These are phyloP conservation scores for Lathyrus aphaca DNA, from an alignment of 306 rosid species.

Conservation along the genomic window DNA sequence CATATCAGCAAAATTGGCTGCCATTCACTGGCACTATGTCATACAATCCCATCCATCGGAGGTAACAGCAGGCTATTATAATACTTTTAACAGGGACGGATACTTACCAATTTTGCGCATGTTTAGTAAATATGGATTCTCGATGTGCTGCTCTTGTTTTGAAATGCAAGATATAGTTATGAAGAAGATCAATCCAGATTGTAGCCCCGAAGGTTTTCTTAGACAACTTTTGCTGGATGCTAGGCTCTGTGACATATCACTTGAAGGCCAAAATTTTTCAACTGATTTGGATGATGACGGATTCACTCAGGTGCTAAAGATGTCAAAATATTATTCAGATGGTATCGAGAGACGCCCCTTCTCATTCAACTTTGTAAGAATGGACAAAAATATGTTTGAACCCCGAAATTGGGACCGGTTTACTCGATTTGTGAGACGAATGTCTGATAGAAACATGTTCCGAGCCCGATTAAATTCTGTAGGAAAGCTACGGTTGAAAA, in stretches of 20 bases:
- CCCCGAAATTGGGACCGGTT: slow-evolving; percentile 72
- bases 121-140: slow-evolving; percentile 70
- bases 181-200: slow-evolving; percentile 54
- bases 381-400: slow-evolving; percentile 76
- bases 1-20: slow-evolving; percentile 70
- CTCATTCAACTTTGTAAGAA: slow-evolving; percentile 83
- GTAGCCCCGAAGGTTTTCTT: slow-evolving; percentile 87
- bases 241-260: slow-evolving; percentile 70
- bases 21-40: slow-evolving; percentile 71
- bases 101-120: slow-evolving; percentile 77
- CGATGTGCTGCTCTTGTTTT: slow-evolving; percentile 83
- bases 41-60: slow-evolving; percentile 81
- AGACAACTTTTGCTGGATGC: slow-evolving; percentile 79
- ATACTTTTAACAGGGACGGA: slow-evolving; percentile 67
- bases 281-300: slow-evolving; percentile 57
- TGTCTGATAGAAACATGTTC: slow-evolving; percentile 65
- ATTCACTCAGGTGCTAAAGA: slow-evolving; percentile 68
- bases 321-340: slow-evolving; percentile 66
- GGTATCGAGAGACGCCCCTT: slow-evolving; percentile 81
- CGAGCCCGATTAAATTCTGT: slow-evolving; percentile 74
- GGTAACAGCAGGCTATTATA: slow-evolving; percentile 87
- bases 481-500: slow-evolving; percentile 47
- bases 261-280: slow-evolving; percentile 75
- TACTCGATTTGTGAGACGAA: slow-evolving; percentile 82
- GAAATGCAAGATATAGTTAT: slow-evolving; percentile 63